Evolutionary conservation across 2,329 filamentous ascomycete genomes (phyloP).

Genomic region (Scedosporium apiospermum): DNA sequence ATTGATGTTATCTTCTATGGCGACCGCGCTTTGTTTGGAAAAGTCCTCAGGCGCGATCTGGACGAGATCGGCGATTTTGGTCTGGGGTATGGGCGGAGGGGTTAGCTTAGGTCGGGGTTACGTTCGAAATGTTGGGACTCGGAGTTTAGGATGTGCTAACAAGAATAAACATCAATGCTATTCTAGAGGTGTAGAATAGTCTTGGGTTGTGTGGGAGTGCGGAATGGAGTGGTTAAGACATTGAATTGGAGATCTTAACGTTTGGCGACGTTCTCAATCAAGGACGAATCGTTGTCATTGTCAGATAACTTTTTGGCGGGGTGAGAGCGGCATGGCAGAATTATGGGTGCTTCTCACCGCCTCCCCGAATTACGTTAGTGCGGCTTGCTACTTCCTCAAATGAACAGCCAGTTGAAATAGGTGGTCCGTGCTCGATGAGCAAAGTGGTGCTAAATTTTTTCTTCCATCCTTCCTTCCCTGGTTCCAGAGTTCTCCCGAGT

Average conservation of each 20-base stretch:
- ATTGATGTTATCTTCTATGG: constrained; percentile 95
- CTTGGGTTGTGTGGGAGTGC: background rate
- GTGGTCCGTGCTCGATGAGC: background rate
- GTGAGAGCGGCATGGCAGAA: background rate
- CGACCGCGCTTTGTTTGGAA: constrained; percentile 67
- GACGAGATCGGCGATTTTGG: constrained; percentile 87
- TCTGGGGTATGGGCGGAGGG: constrained; percentile 40
- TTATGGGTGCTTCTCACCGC: background rate
- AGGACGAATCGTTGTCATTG: background rate
- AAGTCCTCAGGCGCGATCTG: constrained; percentile 88
- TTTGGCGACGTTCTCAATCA: background rate
- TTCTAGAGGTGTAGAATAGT: background rate
- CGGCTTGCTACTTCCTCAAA: background rate
- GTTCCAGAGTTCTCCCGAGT: background rate
- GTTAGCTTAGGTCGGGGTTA: background rate
- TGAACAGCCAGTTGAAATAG: background rate
- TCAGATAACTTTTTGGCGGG: background rate
- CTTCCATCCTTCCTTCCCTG: background rate
- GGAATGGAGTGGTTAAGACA: background rate
- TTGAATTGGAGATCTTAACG: background rate
- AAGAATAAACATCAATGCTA: constrained; percentile 39
- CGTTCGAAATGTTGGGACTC: background rate
- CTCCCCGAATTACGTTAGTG: background rate
- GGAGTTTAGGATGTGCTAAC: constrained; percentile 21
- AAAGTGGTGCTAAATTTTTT: background rate